Conservation (phyloP, 2,329 filamentous ascomycete genomes). For the Niveomyces coronatus region DNA sequence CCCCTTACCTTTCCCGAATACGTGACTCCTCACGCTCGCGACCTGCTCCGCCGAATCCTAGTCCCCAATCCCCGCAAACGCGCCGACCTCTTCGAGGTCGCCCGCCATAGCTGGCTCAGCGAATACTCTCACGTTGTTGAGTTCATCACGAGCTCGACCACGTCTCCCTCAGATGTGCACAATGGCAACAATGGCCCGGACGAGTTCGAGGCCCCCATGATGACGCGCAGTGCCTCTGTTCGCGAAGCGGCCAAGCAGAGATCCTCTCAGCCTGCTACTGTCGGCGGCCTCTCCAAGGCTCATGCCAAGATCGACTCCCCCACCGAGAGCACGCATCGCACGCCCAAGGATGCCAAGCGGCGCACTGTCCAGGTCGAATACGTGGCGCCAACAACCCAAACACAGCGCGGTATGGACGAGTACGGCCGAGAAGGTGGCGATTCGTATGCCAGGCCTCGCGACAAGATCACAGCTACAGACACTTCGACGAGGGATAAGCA, state of each 20-base stretch:
- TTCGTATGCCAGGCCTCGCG: slow-evolving; percentile 27
- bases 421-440: slow-evolving; percentile 30
- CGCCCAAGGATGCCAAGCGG: slow-evolving; percentile 79
- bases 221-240: slow-evolving; percentile 85
- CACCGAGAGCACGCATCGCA: slow-evolving; percentile 39
- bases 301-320: slow-evolving; percentile 64
- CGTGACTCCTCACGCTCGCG: slow-evolving; percentile 90
- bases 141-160: slow-evolving; percentile 93
- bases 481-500: slow-evolving; percentile 25
- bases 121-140: slow-evolving; percentile 95
- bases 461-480: slow-evolving; percentile 52
- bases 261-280: slow-evolving; percentile 32
- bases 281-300: slow-evolving; percentile 60
- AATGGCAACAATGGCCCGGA: slow-evolving; percentile 59
- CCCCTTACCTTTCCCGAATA: slow-evolving; percentile 98
- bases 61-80: slow-evolving; percentile 92
- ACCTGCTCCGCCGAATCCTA: slow-evolving; percentile 83
- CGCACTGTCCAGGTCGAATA: slow-evolving; percentile 97
- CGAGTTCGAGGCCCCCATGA: slow-evolving; percentile 47
- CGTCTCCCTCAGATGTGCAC: slow-evolving; percentile 74
- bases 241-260: slow-evolving; percentile 72
- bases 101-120: slow-evolving; percentile 93
- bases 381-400: slow-evolving; percentile 81
- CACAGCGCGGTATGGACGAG: slow-evolving; percentile 50
- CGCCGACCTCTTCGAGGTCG: slow-evolving; percentile 93